phyloP scores from a whole-genome alignment of 176 grass and related monocot species.

The Carex pumila region DNA sequence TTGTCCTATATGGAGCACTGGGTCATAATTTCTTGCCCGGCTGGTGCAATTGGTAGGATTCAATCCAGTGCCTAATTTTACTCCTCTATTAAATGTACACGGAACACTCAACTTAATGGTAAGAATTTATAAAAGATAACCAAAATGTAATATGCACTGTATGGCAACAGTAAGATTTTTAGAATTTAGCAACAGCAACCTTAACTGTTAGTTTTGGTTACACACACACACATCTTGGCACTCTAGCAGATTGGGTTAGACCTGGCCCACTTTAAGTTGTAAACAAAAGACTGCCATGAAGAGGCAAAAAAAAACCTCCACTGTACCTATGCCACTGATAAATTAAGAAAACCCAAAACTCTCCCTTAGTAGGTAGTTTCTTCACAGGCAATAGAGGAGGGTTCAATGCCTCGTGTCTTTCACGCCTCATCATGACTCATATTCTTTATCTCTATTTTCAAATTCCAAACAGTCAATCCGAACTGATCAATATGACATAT shows the following conservation, averaged over 20 bases:
- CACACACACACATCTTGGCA: not conserved
- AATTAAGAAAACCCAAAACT: not conserved
- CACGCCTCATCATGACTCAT: too few relatives aligned
- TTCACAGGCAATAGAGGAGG: not conserved
- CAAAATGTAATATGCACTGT: not conserved
- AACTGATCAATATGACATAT: too few relatives aligned
- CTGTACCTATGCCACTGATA: not conserved
- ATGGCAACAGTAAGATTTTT: not conserved
- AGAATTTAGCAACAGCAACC: not conserved
- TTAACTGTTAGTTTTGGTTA: not conserved
- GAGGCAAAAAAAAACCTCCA: not conserved
- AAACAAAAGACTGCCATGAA: not conserved
- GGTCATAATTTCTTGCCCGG: not conserved
- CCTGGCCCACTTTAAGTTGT: not conserved
- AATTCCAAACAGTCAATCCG: too few relatives aligned
- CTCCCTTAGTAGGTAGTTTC: not conserved
- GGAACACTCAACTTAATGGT: not conserved
- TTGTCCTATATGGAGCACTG: not conserved
- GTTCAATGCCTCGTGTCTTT: too few relatives aligned
- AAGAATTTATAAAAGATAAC: not conserved
- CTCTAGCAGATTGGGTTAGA: not conserved
- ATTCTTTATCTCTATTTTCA: too few relatives aligned
- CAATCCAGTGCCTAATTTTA: not conserved
- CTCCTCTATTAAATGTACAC: not conserved
- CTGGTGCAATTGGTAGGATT: not conserved